These are phyloP conservation scores for Leucaena leucocephala DNA, from an alignment of 306 rosid species.

Conservation along the genomic window DNA sequence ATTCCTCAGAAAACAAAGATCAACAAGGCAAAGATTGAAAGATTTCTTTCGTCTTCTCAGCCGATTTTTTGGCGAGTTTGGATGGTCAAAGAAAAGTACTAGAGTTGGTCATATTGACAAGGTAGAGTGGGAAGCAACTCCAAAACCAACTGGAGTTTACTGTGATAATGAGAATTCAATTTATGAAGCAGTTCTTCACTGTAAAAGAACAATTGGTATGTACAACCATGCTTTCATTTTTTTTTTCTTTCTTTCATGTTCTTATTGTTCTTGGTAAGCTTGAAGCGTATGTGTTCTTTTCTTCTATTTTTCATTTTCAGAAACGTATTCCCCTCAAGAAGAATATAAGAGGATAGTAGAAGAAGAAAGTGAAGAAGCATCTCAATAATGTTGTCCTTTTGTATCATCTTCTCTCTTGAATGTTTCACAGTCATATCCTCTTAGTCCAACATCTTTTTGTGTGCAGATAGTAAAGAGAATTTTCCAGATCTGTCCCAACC, in stretches of 20 bases:
- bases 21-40: slow-evolving; percentile 37
- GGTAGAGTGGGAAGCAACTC: slow-evolving; percentile 44
- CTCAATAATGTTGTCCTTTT: slow-evolving; percentile 34
- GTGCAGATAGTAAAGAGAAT: neutral
- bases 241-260: neutral
- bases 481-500: neutral
- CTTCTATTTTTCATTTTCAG: slow-evolving; percentile 39
- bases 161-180: slow-evolving; percentile 56
- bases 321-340: slow-evolving; percentile 31
- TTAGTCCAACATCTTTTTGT: slow-evolving; percentile 7
- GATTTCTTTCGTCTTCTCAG: slow-evolving; percentile 37
- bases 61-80: slow-evolving; percentile 32
- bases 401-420: slow-evolving; percentile 34
- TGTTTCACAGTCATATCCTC: slow-evolving; percentile 10
- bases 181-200: slow-evolving; percentile 70
- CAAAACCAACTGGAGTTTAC: slow-evolving; percentile 23
- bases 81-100: slow-evolving; percentile 42
- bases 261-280: neutral
- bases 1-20: slow-evolving; percentile 41
- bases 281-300: slow-evolving; percentile 2
- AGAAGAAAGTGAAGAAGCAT: slow-evolving; percentile 32
- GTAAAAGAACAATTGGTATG: slow-evolving; percentile 71
- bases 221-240: too few species aligned
- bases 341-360: slow-evolving; percentile 27
- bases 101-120: slow-evolving; percentile 51